Base-by-base conservation (phyloP, 495 filamentous ascomycete genomes). In the Oleoguttula mirabilis region DNA sequence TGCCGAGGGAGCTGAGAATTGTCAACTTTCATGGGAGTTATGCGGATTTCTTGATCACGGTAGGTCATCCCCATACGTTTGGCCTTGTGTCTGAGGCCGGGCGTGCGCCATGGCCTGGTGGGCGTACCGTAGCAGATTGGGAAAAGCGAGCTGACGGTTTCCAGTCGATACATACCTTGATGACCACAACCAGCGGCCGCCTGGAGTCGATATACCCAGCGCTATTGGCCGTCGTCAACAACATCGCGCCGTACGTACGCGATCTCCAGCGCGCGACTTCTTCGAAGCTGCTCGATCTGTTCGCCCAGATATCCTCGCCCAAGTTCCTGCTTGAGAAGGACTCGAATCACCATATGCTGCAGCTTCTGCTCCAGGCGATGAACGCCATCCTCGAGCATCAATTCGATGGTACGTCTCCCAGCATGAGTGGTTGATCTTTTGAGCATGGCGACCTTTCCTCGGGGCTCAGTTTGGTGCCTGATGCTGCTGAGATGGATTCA, bases 301-400 rank as follows among this genome's bases (percentile, higher is more conserved):
- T 88, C 61, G 77, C 79, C 14, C 90, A 82, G 1, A 94, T 96
- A 85, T 94, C 90, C 5, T 82, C 90, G 0, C 92, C 92, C 1
- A 82, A 77, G 20, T 99, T 96, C 60, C 65, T 99, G n/a, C 65
- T 99, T 16, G 84, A 86, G 4, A 99, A 96, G 54, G 92, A 99
- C 45, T 84, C 73, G 11, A 99, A 99, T 45, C 84, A 99, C 45
- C 61, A 65, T 23, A 72, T 95, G 21, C 67, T 99, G 20, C 71
- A 75, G 15, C 87, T 88, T 0, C 62, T 99, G 23, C 68, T 99
- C 10, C 86, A 94, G 56, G 83, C 85, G 2, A 79, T 99, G 57
- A 96, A 94, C 56, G 74, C 87, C 2, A 80, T 95, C 21, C 68
- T 96, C 25, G 90, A 99, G 64, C 83, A 95, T 59, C 80, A 94